Conservation (phyloP, 768 basidiomycete species). For the Tylopilus vinaceipallidus region DNA sequence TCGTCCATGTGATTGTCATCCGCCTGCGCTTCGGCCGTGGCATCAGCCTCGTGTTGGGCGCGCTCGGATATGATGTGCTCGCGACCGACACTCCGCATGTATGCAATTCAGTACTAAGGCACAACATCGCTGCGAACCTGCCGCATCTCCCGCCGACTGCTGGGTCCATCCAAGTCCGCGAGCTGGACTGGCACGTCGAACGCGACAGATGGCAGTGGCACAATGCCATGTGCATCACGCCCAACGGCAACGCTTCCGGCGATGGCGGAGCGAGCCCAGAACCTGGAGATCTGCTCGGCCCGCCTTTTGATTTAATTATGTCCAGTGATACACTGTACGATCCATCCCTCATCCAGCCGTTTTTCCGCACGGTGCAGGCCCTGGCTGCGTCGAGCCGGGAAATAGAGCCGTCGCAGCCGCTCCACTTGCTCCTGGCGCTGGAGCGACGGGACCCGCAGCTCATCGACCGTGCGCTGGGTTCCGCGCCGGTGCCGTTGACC, state of each 20-base stretch:
- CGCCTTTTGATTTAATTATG: constrained; percentile 74
- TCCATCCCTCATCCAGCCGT: constrained; percentile 57
- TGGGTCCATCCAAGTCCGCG: constrained; percentile 55
- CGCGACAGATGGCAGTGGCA: constrained; percentile 59
- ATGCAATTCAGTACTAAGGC: constrained; percentile 56
- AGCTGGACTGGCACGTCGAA: constrained; percentile 67
- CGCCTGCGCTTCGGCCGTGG: not conserved
- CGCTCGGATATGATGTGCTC: constrained; percentile 73
- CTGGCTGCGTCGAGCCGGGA: constrained; percentile 36
- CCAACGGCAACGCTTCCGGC: constrained; percentile 30
- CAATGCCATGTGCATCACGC: constrained; percentile 30
- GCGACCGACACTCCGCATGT: constrained; percentile 73
- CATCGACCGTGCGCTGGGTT: constrained; percentile 54
- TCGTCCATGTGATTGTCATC: constrained; percentile 5
- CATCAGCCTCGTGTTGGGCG: constrained; percentile 57
- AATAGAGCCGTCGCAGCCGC: not conserved
- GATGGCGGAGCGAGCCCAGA: constrained; percentile 14
- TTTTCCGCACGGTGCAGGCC: constrained; percentile 63
- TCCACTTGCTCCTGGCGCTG: constrained; percentile 48
- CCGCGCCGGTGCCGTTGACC: constrained; percentile 58
- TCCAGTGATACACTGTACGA: constrained; percentile 84
- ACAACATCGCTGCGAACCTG: constrained; percentile 57
- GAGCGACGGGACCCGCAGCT: constrained; percentile 76
- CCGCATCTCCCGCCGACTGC: constrained; percentile 29
- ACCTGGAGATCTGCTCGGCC: constrained; percentile 29